These are phyloP conservation scores for Trichoderma reesei DNA, from an alignment of 495 filamentous ascomycete species.

Conservation along the genomic window DNA sequence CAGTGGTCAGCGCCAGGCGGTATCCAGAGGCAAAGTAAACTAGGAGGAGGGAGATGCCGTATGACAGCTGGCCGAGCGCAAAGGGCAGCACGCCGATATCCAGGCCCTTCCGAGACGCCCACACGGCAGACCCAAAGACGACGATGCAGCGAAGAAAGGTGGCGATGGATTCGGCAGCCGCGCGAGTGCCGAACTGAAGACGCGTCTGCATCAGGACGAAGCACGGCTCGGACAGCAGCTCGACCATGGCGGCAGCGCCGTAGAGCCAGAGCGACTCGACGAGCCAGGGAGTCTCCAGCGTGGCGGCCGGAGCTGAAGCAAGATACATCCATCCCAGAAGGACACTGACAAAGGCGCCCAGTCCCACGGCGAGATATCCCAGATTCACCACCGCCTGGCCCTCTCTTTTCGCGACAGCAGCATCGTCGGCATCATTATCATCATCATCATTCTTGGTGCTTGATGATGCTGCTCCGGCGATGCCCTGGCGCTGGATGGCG, in stretches of 20 bases:
- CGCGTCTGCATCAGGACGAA: constrained; percentile 77
- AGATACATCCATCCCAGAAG: constrained; percentile 58
- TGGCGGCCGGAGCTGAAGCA: constrained; percentile 33
- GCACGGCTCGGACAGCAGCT: constrained; percentile 73
- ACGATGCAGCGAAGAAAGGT: constrained; percentile 65
- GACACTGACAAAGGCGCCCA: constrained; percentile 56
- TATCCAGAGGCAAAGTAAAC: constrained; percentile 52
- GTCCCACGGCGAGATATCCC: constrained; percentile 62
- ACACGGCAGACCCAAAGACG: constrained; percentile 57
- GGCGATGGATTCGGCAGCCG: constrained; percentile 67
- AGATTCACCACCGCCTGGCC: constrained; percentile 76
- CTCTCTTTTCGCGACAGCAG: constrained; percentile 17
- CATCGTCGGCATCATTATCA: constrained; percentile 7
- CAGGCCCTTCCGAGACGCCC: constrained; percentile 33
- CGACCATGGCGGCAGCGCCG: constrained; percentile 63
- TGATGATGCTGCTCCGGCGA: constrained; percentile 13
- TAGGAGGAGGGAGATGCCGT: constrained; percentile 54
- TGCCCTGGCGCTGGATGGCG: constrained; percentile 70
- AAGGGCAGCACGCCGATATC: constrained; percentile 76
- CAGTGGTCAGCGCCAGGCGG: constrained; percentile 30
- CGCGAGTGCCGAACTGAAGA: constrained; percentile 68
- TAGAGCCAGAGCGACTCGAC: constrained; percentile 55
- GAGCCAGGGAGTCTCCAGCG: constrained; percentile 52
- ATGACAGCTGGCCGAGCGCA: constrained; percentile 74
- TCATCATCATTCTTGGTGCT: constrained; percentile 4